phyloP scores from a whole-genome alignment of 2,329 filamentous ascomycete genomes.

The Incumbomyces lentus region DNA sequence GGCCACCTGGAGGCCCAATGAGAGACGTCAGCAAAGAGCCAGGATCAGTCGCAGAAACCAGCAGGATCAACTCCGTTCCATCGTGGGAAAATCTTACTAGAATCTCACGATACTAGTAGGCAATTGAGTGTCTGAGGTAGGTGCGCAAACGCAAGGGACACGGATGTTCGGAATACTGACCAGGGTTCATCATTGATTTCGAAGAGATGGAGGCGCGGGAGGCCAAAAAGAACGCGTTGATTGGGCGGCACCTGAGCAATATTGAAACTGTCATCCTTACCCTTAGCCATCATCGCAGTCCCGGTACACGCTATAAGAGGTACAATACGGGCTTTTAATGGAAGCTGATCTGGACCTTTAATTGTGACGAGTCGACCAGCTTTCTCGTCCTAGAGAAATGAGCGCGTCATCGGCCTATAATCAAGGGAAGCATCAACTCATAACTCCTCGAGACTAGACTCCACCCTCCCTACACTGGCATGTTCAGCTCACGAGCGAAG shows the following conservation, averaged over 20 bases:
- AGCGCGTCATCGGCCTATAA: neutral
- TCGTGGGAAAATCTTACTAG: too few relatives aligned
- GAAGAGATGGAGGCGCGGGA: conserved; percentile 42
- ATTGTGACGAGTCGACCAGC: neutral
- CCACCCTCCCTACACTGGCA: too few relatives aligned
- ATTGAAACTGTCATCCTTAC: neutral
- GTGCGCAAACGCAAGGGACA: too few relatives aligned
- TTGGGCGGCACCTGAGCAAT: neutral
- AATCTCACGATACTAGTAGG: too few relatives aligned
- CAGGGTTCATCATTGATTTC: conserved; percentile 59
- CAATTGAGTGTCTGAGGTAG: too few relatives aligned
- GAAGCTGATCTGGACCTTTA: neutral
- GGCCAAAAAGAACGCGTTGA: conserved; percentile 1
- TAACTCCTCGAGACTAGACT: too few relatives aligned
- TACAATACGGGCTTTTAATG: too few relatives aligned
- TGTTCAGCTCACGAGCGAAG: neutral
- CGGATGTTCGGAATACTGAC: conserved; percentile 28
- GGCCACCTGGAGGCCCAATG: conserved; percentile 47
- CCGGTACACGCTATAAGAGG: too few relatives aligned
- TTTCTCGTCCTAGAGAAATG: neutral
- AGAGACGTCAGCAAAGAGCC: neutral
- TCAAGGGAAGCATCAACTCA: too few relatives aligned
- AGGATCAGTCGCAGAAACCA: too few relatives aligned
- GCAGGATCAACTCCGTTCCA: too few relatives aligned
- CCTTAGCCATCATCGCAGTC: neutral